Base-by-base conservation (phyloP, 1,139 yeast species). In the Kodamaea plutei region DNA sequence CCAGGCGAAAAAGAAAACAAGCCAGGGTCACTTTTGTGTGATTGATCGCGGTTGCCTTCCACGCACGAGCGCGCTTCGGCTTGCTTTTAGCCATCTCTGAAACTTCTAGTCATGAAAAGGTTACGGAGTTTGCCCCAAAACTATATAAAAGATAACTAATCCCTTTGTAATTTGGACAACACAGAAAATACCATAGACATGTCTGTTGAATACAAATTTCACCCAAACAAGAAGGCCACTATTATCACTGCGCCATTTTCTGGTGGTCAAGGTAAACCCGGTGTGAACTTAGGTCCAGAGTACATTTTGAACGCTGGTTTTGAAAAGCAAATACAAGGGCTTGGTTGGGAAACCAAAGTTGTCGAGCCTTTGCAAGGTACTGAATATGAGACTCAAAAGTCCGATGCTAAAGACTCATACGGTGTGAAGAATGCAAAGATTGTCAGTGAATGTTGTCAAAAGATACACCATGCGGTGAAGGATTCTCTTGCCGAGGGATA, bases 241-340 rank as follows among this genome's bases (percentile, higher is more conserved):
- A 63, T 88, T 35, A 75, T 88, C 43, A 69, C 80, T 16, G 96
- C 95, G 0, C 96, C 96, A 32, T 88, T 88, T 55, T 79, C 89
- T 21, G 97, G 96, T n/a, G 98, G 98, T 37, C 98, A 89, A 58
- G 93, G 89, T 31, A 84, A 84, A 50, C 76, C 81, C 20, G 98
- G 98, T 34, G 96, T 89, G 23, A 97, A 89, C 50, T 73, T 79
- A 36, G 98, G 96, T 17, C 97, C 98, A n/a, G 75, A 79, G 39
- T 81, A 76, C 54, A 68, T 89, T 41, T 57, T 87, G 33, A 73
- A 80, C 41, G 76, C 78, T 35, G 96, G 96, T 4, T 69, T 89
- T 36, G 65, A 75, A 38, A 47, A 69, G 22, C 84, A 82, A 46
- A 54, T 89, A 35, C 60, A 73, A 41, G 59, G 64, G 3, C 66